These are phyloP conservation scores for Colletotrichum endophyticum DNA, from an alignment of 2,329 filamentous ascomycete genomes.

Conservation along the genomic window DNA sequence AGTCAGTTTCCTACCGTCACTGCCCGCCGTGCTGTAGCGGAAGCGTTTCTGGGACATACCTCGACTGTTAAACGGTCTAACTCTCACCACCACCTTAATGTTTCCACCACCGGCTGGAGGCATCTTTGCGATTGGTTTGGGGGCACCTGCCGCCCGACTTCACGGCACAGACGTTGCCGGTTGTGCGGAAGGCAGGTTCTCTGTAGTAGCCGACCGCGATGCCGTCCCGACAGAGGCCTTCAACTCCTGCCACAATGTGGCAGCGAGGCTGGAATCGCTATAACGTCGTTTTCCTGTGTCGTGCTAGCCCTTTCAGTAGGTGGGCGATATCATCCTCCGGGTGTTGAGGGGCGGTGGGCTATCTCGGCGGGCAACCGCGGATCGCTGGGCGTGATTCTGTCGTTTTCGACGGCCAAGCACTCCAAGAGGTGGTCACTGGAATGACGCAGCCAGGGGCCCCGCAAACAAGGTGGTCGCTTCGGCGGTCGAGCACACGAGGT, in stretches of 20 bases:
- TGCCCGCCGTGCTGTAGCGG: not conserved
- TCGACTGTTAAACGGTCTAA: conserved; percentile 94
- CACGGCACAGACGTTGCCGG: not conserved
- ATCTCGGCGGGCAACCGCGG: not conserved
- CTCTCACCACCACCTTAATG: conserved; percentile 99
- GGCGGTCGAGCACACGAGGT: not conserved
- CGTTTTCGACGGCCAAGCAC: conserved; percentile 4
- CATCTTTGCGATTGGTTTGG: conserved; percentile 48
- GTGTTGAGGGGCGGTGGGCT: not conserved
- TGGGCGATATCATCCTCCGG: not conserved
- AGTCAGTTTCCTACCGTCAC: not conserved
- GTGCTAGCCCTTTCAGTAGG: not conserved
- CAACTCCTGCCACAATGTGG: not conserved
- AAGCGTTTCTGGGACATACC: conserved; percentile 55
- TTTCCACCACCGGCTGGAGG: conserved; percentile 82
- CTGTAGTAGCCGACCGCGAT: not conserved
- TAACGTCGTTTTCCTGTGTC: not conserved
- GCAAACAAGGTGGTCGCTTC: not conserved
- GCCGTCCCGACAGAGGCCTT: not conserved
- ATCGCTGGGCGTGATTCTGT: conserved; percentile 7
- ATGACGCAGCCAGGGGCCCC: conserved; percentile 17
- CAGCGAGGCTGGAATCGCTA: not conserved
- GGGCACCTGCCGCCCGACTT: conserved; percentile 19
- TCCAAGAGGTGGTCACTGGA: not conserved
- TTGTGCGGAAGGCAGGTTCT: conserved; percentile 11